phyloP scores from a whole-genome alignment of 2,329 filamentous ascomycete species.

The Shiraia sp. region DNA sequence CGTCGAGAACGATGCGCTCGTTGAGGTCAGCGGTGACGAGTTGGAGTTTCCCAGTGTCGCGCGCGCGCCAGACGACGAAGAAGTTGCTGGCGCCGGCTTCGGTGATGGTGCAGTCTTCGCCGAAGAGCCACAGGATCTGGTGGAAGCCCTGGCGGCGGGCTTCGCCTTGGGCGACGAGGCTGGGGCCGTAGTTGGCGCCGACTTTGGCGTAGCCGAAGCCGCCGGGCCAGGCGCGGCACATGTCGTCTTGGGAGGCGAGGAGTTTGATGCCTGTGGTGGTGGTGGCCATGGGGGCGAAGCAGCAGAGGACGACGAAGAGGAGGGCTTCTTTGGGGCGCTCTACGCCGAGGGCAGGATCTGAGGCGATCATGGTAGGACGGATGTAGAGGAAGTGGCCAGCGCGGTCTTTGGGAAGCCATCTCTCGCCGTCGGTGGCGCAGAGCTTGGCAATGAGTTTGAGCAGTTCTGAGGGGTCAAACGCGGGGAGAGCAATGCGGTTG shows the following conservation, averaged over 20 bases:
- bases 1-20: constrained; percentile 82
- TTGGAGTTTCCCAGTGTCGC: constrained; percentile 63
- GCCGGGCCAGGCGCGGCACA: constrained; percentile 88
- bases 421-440: constrained; percentile 71
- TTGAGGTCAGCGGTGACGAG: constrained; percentile 83
- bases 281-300: constrained; percentile 51
- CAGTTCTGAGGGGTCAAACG: constrained; percentile 71
- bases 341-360: constrained; percentile 78
- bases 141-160: constrained; percentile 75
- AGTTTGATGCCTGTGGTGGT: constrained; percentile 61
- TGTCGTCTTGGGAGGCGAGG: constrained; percentile 78
- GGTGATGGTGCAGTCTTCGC: constrained; percentile 75
- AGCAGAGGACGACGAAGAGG: constrained; percentile 74
- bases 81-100: constrained; percentile 94
- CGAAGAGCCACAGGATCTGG: constrained; percentile 94
- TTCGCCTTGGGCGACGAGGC: constrained; percentile 75
- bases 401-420: constrained; percentile 75
- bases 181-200: constrained; percentile 90
- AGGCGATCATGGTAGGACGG: constrained; percentile 84
- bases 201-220: constrained; percentile 92
- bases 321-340: constrained; percentile 80
- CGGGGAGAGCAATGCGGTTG: constrained; percentile 72
- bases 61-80: constrained; percentile 77
- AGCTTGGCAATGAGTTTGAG: constrained; percentile 74
- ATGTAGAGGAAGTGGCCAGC: constrained; percentile 79